A percentile compares a stretch with the other conserved stretches of the same genome.
Evolutionary conservation across 257 asterid genomes (phyloP).

Genomic region (Ilex asprella): DNA sequence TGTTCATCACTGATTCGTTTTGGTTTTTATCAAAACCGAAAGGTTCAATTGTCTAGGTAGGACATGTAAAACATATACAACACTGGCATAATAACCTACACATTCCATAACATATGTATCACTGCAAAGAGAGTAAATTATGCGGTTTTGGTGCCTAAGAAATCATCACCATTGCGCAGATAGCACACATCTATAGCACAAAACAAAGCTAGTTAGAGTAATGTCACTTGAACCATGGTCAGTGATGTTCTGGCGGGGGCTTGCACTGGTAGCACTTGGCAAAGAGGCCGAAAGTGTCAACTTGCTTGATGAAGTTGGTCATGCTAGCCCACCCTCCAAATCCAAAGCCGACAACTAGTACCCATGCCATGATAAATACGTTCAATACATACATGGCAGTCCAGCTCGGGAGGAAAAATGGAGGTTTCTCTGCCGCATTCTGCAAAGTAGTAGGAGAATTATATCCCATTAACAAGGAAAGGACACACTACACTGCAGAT

Average conservation of each 20-base stretch:
- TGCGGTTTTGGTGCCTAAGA: too few species aligned
- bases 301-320: slow-evolving; percentile 60
- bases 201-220: too few species aligned
- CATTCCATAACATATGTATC: too few species aligned
- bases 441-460: slow-evolving; percentile 15
- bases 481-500: not conserved
- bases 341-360: slow-evolving; percentile 65
- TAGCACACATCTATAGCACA: too few species aligned
- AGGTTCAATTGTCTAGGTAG: too few species aligned
- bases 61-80: too few species aligned
- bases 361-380: slow-evolving; percentile 54
- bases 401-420: slow-evolving; percentile 79
- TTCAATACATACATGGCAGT: slow-evolving; percentile 59
- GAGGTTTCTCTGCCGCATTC: slow-evolving; percentile 95
- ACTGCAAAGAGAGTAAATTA: too few species aligned
- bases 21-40: too few species aligned
- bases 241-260: slow-evolving; percentile 34
- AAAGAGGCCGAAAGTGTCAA: slow-evolving; percentile 65
- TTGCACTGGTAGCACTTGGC: slow-evolving; percentile 84
- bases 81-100: too few species aligned
- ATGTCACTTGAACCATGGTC: not conserved
- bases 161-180: too few species aligned
- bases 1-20: too few species aligned
- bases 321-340: slow-evolving; percentile 95
- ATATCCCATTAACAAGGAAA: not conserved